Percentiles rank a stretch among this genome's conserved stretches.
Conservation (phyloP, 129 eudicot genomes). For the Arctium minus region DNA sequence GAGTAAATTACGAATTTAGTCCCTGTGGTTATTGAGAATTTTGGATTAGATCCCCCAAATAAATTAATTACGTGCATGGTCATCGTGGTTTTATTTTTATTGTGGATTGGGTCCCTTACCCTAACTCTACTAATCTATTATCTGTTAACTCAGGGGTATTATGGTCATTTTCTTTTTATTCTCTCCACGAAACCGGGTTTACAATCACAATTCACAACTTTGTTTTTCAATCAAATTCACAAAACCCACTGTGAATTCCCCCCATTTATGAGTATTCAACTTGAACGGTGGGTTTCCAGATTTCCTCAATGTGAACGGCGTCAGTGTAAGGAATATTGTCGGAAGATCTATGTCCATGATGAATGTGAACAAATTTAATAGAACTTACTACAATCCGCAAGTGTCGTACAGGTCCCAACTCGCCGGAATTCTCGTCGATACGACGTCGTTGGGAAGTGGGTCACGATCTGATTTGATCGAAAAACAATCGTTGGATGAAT, state of each 20-base stretch:
- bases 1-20: too few species aligned
- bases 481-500: too few species aligned
- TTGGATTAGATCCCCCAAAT: too few species aligned
- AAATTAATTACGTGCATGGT: too few species aligned
- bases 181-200: neutral
- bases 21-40: too few species aligned
- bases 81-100: too few species aligned
- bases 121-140: too few species aligned
- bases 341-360: slow-evolving; percentile 38
- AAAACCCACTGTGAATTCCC: too few species aligned
- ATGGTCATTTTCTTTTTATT: too few species aligned
- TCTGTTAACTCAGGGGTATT: too few species aligned
- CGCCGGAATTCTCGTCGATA: slow-evolving; percentile 39
- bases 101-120: too few species aligned
- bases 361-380: slow-evolving; percentile 11
- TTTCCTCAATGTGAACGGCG: slow-evolving; percentile 22
- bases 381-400: slow-evolving; percentile 30
- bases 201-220: neutral
- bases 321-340: slow-evolving; percentile 7
- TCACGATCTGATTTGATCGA: slow-evolving; percentile 58
- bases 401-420: slow-evolving; percentile 36
- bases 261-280: neutral
- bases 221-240: slow-evolving; percentile 22
- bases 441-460: slow-evolving; percentile 29
- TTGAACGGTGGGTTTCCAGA: slow-evolving; percentile 44